Evolutionary conservation across 192 early-diverging fungal genomes (phyloP).

Genomic region (Dissophora ornata): DNA sequence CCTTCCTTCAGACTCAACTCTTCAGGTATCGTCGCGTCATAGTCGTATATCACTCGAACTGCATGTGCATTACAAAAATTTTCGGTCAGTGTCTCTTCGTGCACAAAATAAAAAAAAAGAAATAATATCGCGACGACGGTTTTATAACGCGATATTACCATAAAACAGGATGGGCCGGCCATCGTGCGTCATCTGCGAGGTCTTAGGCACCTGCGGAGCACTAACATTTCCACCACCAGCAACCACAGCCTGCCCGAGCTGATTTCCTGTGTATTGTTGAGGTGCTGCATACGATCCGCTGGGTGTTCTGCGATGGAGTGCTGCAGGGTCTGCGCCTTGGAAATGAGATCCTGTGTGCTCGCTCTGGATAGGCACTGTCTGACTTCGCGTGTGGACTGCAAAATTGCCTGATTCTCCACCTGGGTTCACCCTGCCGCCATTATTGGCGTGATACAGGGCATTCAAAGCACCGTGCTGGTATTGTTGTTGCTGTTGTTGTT

Average conservation of each 20-base stretch:
- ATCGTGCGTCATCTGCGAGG: conserved; percentile 21
- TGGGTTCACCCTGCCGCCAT: no score
- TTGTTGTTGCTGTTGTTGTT: conserved; percentile 18
- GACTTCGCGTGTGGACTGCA: conserved; percentile 1
- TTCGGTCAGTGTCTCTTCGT: no score
- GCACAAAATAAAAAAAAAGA: no score
- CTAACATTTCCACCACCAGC: no score
- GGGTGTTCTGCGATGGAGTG: not conserved
- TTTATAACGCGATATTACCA: conserved; percentile 38
- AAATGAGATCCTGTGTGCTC: not conserved
- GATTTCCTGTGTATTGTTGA: no score
- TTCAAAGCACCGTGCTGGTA: not conserved
- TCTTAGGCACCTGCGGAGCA: no score
- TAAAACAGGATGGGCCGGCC: conserved; percentile 54
- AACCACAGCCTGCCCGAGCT: no score
- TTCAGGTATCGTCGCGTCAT: conserved; percentile 56
- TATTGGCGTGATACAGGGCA: not conserved
- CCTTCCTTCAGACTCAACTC: conserved; percentile 63
- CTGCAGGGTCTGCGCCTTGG: not conserved
- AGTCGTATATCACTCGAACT: conserved; percentile 60
- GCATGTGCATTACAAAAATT: no score
- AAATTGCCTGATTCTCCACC: not conserved
- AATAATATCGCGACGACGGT: no score
- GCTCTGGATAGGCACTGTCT: conserved; percentile 28
- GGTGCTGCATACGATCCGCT: conserved; percentile 1